A percentile compares a stretch with the other conserved stretches of the same genome.
Evolutionary conservation across 2,329 filamentous ascomycete genomes (phyloP).

Genomic region (Xylaria sp.): DNA sequence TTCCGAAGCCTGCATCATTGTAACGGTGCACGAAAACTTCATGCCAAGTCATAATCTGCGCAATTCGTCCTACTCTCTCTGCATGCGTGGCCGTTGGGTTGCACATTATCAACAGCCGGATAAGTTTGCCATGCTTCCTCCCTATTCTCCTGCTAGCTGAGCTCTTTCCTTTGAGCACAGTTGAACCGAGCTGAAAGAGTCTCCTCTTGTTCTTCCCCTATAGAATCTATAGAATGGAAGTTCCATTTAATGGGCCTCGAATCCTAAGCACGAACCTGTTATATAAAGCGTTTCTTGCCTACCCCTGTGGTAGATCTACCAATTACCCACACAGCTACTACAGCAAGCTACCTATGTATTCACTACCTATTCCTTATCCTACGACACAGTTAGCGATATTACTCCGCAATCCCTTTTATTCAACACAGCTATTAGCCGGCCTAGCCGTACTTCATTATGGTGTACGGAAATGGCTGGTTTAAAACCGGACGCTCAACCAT

Average conservation of each 20-base stretch:
- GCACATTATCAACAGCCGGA: conserved; percentile 3
- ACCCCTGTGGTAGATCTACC: background rate
- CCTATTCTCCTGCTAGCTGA: conserved; percentile 5
- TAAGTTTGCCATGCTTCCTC: conserved; percentile 11
- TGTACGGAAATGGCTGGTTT: conserved; percentile 22
- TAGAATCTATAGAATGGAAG: conserved; percentile 3
- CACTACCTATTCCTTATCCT: background rate
- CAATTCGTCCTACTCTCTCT: background rate
- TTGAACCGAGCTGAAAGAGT: background rate
- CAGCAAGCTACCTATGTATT: conserved; percentile 1
- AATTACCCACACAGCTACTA: background rate
- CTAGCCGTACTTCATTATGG: conserved; percentile 25
- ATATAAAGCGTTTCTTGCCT: background rate
- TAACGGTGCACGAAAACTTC: background rate
- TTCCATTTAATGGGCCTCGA: background rate
- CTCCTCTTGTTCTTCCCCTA: background rate
- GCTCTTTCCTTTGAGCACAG: conserved; percentile 4
- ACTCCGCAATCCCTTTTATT: background rate
- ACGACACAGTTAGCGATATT: background rate
- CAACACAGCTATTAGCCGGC: background rate
- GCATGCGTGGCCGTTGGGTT: background rate
- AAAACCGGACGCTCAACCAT: conserved; percentile 36
- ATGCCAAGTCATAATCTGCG: background rate
- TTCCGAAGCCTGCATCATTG: background rate
- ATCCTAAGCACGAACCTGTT: background rate